A percentile compares a stretch with the other conserved stretches of the same genome.
phyloP scores from a whole-genome alignment of 495 filamentous ascomycete genomes.

The Hypoxylon rickii region DNA sequence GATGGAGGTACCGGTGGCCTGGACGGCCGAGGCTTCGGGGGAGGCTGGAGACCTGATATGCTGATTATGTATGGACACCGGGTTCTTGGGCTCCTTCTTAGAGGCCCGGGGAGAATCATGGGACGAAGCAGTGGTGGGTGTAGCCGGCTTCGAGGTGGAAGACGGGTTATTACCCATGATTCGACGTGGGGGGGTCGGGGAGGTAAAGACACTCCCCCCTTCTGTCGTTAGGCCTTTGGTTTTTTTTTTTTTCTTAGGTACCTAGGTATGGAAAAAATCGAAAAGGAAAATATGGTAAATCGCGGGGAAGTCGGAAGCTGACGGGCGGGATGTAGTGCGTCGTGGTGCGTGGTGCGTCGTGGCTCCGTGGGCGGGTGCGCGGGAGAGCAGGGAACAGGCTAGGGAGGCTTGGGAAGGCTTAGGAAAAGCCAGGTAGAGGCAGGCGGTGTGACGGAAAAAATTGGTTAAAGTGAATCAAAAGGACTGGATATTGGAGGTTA shows the following conservation, averaged over 20 bases:
- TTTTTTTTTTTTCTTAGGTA: constrained; percentile 4
- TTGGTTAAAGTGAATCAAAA: constrained; percentile 23
- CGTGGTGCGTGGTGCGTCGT: constrained; percentile 9
- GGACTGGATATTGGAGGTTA: background rate
- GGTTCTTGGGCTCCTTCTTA: constrained; percentile 41
- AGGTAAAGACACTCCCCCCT: constrained; percentile 24
- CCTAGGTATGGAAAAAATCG: too few relatives aligned
- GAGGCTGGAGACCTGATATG: constrained; percentile 52
- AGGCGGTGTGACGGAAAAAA: constrained; percentile 30
- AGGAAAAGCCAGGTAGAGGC: background rate
- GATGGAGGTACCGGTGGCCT: constrained; percentile 56
- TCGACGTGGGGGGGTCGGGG: constrained; percentile 31
- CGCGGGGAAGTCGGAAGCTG: constrained; percentile 35
- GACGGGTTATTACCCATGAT: constrained; percentile 52
- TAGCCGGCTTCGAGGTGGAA: constrained; percentile 39
- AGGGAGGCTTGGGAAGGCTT: too few relatives aligned
- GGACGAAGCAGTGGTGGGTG: constrained; percentile 40
- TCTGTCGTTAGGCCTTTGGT: constrained; percentile 10
- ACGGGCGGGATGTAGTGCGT: constrained; percentile 34
- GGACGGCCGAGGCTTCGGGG: constrained; percentile 57
- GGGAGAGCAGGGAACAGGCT: too few relatives aligned
- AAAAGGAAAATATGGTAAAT: constrained; percentile 22
- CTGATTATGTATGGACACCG: constrained; percentile 37
- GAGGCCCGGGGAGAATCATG: constrained; percentile 44
- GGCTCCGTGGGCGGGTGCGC: constrained; percentile 16